Percentiles rank a stretch among this genome's conserved stretches.
Conservation (phyloP, 2,329 filamentous ascomycete species). For the Xylaria sp. region DNA sequence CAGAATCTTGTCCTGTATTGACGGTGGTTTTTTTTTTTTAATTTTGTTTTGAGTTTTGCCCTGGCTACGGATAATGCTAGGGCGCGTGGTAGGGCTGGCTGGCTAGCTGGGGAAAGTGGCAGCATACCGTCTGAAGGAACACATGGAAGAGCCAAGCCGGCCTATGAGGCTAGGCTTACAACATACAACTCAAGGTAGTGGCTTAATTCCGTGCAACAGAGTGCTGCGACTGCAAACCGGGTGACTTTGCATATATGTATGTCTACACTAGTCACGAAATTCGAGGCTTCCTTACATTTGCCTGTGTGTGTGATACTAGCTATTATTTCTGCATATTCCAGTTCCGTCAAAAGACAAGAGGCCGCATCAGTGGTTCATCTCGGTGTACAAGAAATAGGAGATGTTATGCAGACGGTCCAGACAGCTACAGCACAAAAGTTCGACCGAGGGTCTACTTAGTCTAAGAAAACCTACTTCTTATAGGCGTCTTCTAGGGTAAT, state of each 20-base stretch:
- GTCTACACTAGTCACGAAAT: slow-evolving; percentile 30
- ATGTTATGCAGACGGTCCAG: not conserved
- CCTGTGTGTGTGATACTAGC: slow-evolving; percentile 11
- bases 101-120: slow-evolving; percentile 40
- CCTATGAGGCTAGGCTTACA: slow-evolving; percentile 40
- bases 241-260: slow-evolving; percentile 47
- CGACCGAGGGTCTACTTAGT: no score
- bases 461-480: not conserved
- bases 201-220: slow-evolving; percentile 38
- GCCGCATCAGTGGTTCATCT: slow-evolving; percentile 3
- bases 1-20: slow-evolving; percentile 50
- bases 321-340: slow-evolving; percentile 21
- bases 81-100: slow-evolving; percentile 36
- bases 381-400: slow-evolving; percentile 12
- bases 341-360: slow-evolving; percentile 25
- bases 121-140: slow-evolving; percentile 42
- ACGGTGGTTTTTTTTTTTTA: slow-evolving; percentile 48
- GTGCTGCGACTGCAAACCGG: slow-evolving; percentile 42
- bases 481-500: not conserved
- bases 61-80: slow-evolving; percentile 43
- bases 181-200: slow-evolving; percentile 41
- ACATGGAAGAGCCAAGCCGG: slow-evolving; percentile 39
- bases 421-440: not conserved
- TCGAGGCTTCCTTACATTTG: slow-evolving; percentile 11
- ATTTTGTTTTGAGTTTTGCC: slow-evolving; percentile 41